Conservation (phyloP, 2,329 filamentous ascomycete genomes). For the Colletotrichum viniferum region DNA sequence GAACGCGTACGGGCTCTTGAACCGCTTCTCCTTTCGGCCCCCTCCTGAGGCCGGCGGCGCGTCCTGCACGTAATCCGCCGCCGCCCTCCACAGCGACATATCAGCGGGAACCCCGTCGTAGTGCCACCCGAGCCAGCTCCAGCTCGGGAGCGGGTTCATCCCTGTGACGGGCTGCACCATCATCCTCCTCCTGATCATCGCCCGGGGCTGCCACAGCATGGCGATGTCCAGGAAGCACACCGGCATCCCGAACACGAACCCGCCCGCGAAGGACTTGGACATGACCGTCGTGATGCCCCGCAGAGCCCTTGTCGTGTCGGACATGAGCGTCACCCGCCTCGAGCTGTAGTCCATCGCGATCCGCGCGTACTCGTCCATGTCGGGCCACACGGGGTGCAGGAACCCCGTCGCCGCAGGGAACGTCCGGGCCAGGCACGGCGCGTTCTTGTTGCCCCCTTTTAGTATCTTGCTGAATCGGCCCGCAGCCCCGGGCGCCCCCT, state of each 20-base stretch:
- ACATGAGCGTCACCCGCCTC: slow-evolving; percentile 40
- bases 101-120: slow-evolving; percentile 48
- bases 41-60: slow-evolving; percentile 27
- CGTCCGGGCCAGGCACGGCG: slow-evolving; percentile 34
- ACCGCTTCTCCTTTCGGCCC: slow-evolving; percentile 36
- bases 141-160: slow-evolving; percentile 39
- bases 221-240: slow-evolving; percentile 50
- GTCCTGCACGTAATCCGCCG: slow-evolving; percentile 47
- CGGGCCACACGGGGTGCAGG: slow-evolving; percentile 47
- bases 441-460: slow-evolving; percentile 11
- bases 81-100: slow-evolving; percentile 45
- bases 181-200: slow-evolving; percentile 43
- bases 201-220: slow-evolving; percentile 48
- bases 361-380: slow-evolving; percentile 49
- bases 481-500: slow-evolving; percentile 22
- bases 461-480: slow-evolving; percentile 27
- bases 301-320: slow-evolving; percentile 48
- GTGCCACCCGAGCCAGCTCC: slow-evolving; percentile 55
- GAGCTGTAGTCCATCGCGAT: slow-evolving; percentile 48
- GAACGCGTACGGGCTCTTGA: slow-evolving; percentile 41
- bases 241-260: slow-evolving; percentile 51
- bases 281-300: slow-evolving; percentile 46
- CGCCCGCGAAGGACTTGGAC: slow-evolving; percentile 44
- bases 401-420: slow-evolving; percentile 38
- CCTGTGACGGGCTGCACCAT: slow-evolving; percentile 33